These are phyloP conservation scores for Phaeosphaeria sp. DNA, from an alignment of 2,329 filamentous ascomycete genomes.

Conservation along the genomic window DNA sequence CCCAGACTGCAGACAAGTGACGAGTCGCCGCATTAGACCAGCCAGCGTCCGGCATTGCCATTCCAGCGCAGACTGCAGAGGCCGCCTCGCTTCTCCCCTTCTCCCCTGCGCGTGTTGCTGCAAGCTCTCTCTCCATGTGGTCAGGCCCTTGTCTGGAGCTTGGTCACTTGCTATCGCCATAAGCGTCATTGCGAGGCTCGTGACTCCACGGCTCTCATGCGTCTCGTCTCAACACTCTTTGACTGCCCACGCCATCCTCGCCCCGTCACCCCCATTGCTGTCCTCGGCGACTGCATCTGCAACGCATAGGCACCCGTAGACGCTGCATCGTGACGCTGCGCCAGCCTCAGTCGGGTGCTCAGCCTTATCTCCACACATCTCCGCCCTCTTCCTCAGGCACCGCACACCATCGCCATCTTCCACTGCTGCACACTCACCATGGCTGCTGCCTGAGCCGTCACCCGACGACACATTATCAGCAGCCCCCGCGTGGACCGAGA, in stretches of 20 bases:
- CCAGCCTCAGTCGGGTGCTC: slow-evolving; percentile 31
- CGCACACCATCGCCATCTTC: slow-evolving; percentile 14
- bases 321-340: slow-evolving; percentile 16
- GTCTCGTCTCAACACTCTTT: slow-evolving; percentile 30
- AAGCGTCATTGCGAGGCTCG: slow-evolving; percentile 45
- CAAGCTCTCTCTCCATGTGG: slow-evolving; percentile 11
- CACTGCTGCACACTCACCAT: slow-evolving; percentile 15
- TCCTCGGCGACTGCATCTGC: slow-evolving; percentile 3
- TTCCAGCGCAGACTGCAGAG: slow-evolving; percentile 18
- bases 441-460: slow-evolving; percentile 1
- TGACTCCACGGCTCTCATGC: slow-evolving; percentile 31
- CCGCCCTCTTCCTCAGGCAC: slow-evolving; percentile 1
- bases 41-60: neutral
- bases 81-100: slow-evolving; percentile 9
- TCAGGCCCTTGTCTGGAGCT: slow-evolving; percentile 20
- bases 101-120: slow-evolving; percentile 1
- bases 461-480: neutral
- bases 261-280: slow-evolving; percentile 6
- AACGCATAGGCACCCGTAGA: neutral
- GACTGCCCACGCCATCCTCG: slow-evolving; percentile 19
- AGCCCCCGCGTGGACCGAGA: slow-evolving; percentile 36
- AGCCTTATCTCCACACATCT: slow-evolving; percentile 40
- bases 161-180: slow-evolving; percentile 38
- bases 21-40: slow-evolving; percentile 20
- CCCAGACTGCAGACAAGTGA: slow-evolving; percentile 27